Evolutionary conservation across 2,329 filamentous ascomycete species (phyloP).

Genomic region (Alternaria longipes): DNA sequence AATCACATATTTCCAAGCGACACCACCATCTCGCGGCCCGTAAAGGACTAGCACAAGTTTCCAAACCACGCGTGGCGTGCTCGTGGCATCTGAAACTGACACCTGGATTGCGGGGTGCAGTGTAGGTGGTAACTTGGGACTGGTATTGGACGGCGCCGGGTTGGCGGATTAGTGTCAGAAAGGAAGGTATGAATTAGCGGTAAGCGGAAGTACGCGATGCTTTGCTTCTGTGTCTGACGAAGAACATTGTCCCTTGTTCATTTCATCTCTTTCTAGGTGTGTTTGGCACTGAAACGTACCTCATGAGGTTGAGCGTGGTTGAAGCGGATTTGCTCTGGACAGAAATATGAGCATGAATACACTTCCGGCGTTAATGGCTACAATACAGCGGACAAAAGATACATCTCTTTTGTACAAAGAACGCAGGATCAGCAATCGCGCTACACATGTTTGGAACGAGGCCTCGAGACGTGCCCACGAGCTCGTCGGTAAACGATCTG

Average conservation of each 20-base stretch:
- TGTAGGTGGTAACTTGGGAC: constrained; percentile 4
- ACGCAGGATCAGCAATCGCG: not conserved
- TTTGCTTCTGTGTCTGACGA: not conserved
- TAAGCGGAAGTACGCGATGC: constrained; percentile 12
- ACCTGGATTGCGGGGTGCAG: constrained; percentile 5
- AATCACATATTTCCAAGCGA: constrained; percentile 24
- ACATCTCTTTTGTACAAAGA: not conserved
- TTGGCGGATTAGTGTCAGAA: constrained; percentile 6
- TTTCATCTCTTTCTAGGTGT: not conserved
- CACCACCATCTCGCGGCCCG: constrained; percentile 28
- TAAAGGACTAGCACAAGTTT: constrained; percentile 21
- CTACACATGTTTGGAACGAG: constrained; percentile 4
- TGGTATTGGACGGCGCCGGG: constrained; percentile 15
- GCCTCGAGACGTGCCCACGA: constrained; percentile 7
- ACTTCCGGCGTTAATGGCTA: too few relatives aligned
- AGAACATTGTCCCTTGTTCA: not conserved
- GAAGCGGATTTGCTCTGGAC: not conserved
- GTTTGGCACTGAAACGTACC: not conserved
- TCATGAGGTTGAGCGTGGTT: too few relatives aligned
- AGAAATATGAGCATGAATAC: not conserved
- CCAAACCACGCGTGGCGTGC: constrained; percentile 29
- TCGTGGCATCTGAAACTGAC: constrained; percentile 25
- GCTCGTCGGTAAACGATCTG: not conserved
- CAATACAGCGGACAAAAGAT: not conserved
- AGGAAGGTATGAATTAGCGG: constrained; percentile 11